Base-by-base conservation (phyloP, 2,329 filamentous ascomycete species). In the Phoma sp. region DNA sequence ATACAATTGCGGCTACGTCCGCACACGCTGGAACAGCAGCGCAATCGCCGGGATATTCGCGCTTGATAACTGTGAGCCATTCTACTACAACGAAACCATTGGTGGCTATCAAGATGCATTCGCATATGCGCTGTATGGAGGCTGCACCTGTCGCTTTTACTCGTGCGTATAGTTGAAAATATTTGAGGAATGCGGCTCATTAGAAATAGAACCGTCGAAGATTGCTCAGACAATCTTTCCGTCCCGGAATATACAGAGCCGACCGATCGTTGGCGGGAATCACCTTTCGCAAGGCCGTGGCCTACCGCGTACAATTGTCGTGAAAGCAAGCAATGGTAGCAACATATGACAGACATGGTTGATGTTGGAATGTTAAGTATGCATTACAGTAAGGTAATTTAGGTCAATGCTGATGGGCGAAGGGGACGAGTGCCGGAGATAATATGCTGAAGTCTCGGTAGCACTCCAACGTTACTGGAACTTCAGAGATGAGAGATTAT, bases 281-380 rank as follows among this genome's bases (percentile, higher is more conserved):
- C 55, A 1, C 29, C 39, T 5, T 62, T 62, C 28, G 43, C 38
- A 11, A 40, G 56, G 2, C 57, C 60, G 3, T 57, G 25, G 32
- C 60, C 60, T 10, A 55, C 53, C 30, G 61, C 57, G 60, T 62
- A 62, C 37, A 55, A 34, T 29, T 62, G 60, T 15, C 10, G 20
- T 17, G 28, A 43, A 15, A 12, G 2, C 12, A 33, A 17, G 9
- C 33, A 33, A 14, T 12, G 11, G n/a, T 14, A 7, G 7, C n/a
- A 25, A 28, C 1, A 15, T 14, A 39, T 28, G 6, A 12, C 3
- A 15, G 7, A 5, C 10, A n/a, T 17, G 7, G 5, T 39, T 17
- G 1, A 17, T 18, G 9, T 6, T 14, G 10, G 15, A 12, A 4
- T 10, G 10, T 28, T 20, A 9, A n/a, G 38, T 40, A 14, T 11